phyloP scores from a whole-genome alignment of 208 protist species.

The Naegleria fowleri region DNA sequence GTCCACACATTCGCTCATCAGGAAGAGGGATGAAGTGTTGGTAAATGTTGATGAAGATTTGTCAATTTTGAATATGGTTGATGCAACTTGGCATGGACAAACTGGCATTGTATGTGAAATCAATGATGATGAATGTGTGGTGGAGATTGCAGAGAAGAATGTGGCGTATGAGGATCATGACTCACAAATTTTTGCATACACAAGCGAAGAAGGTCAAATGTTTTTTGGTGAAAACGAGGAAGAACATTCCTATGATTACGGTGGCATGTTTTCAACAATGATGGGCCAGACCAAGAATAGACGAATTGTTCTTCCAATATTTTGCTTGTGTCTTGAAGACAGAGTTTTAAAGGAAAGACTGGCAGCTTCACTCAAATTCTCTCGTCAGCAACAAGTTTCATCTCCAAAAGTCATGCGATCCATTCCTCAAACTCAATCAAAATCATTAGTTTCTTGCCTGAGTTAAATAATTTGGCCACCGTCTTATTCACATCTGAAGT shows the following conservation, averaged over 20 bases:
- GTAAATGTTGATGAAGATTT: neutral
- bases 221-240: no score
- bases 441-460: no score
- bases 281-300: neutral
- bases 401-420: no score
- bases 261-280: no score
- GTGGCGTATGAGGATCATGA: neutral
- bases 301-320: neutral
- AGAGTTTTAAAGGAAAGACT: neutral
- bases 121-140: neutral
- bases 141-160: neutral
- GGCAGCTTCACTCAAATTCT: no score
- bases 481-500: no score
- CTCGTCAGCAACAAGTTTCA: no score
- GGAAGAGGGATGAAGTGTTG: neutral
- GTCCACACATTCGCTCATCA: neutral
- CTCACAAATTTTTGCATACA: no score
- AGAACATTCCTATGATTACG: no score
- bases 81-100: neutral
- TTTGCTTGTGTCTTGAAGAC: neutral
- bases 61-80: neutral
- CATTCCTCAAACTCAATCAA: no score
- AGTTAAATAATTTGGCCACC: no score
- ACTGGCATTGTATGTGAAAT: neutral
- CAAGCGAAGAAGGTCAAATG: no score